Evolutionary conservation across 192 early-diverging fungal species (phyloP), one percentile per base, ranked within the genome.

Genomic region (Geranomyces michiganensis): DNA sequence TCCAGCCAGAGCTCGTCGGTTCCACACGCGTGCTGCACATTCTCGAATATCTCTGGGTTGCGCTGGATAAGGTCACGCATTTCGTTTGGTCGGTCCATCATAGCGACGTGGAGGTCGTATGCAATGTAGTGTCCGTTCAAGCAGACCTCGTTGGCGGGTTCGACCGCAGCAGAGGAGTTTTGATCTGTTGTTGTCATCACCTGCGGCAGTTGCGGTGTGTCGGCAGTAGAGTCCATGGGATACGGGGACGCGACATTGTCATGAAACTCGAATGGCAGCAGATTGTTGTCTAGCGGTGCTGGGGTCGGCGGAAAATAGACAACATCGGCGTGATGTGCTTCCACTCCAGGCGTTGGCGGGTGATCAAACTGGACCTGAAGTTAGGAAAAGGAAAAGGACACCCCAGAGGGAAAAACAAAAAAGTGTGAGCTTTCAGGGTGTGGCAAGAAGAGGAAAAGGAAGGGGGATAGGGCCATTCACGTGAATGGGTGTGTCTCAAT

Each of bases 1-100:
- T 72, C 62, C 27, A 44, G 6, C 70, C 70, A 72, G 6, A 5
- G 17, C 17, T 67, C 49, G 22, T 70, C 68, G 29, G 1, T 44
- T 26, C 56, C 29, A 43, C 68, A 70, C 17, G 21, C 24, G 21
- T 72, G 45, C 31, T 48, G 70, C 30, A 72, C 41, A n/a, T 72
- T 72, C 29, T 62, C 59, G 32, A 72, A 72, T 6, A 64, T 30
- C 41, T 72, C 70, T 13, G 59, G 61, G 51, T 72, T 72, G 26
- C 70, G 60, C 14, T 21, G 26, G 46, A 72, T 27, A 19, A 72
- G 62, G 60, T 72, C 70, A 6, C 70, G 70, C 70, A 72, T 72
- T 64, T 72, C 70, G 46, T 26, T 41, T 14, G 70, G 70, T 22
- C 70, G 60, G 61, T 72, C 70, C 70, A 72, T 72, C 70, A 72